Conservation (phyloP, 805 yeast genomes). For the Candida schatavii region DNA sequence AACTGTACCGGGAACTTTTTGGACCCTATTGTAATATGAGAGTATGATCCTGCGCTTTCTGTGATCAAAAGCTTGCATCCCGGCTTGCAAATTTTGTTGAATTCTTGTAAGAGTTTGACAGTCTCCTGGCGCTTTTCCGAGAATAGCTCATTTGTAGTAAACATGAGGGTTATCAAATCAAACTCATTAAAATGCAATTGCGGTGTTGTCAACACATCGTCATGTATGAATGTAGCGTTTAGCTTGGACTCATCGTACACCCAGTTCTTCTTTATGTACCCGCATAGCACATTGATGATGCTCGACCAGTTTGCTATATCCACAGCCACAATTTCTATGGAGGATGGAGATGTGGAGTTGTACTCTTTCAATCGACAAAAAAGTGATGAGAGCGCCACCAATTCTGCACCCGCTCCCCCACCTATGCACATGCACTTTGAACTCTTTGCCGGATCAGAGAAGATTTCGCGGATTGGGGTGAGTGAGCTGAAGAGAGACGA, state of each 20-base stretch:
- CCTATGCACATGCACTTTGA: conserved; percentile 63
- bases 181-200: conserved; percentile 11
- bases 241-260: conserved; percentile 31
- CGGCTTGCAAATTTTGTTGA: conserved; percentile 47
- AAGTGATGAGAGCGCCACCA: conserved; percentile 61
- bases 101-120: conserved; percentile 52
- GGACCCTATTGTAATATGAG: conserved; percentile 72
- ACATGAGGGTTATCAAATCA: conserved; percentile 66
- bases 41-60: conserved; percentile 89
- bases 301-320: conserved; percentile 80
- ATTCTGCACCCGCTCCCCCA: conserved; percentile 89
- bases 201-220: conserved; percentile 27
- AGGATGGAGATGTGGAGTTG: conserved; percentile 28
- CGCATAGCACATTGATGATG: conserved; percentile 46
- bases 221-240: conserved; percentile 26
- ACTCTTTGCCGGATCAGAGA: conserved; percentile 28
- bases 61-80: conserved; percentile 67
- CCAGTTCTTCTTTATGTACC: conserved; percentile 53
- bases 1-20: conserved; percentile 82
- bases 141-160: conserved; percentile 86
- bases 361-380: conserved; percentile 42
- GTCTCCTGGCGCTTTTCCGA: conserved; percentile 63
- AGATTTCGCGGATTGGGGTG: conserved; percentile 35
- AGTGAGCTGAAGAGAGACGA: conserved; percentile 60
- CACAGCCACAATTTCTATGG: conserved; percentile 50